These are phyloP conservation scores for Thymus mandschuricus DNA, from an alignment of 257 asterid species.

Conservation along the genomic window DNA sequence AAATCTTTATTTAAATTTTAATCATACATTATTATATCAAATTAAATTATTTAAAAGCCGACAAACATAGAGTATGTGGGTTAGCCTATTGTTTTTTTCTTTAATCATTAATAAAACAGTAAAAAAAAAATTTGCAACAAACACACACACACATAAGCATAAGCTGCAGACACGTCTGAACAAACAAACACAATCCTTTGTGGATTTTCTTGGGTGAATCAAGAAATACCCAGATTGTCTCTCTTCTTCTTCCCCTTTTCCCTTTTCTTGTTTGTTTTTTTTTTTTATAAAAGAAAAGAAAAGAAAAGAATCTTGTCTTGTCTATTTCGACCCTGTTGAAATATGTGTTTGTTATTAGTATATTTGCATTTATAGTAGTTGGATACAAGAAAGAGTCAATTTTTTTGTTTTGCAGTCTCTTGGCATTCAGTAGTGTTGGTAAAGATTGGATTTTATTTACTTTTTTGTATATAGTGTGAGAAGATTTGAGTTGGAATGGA, in stretches of 20 bases:
- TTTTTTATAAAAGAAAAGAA: too few relatives aligned
- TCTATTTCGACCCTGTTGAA: conserved; percentile 22
- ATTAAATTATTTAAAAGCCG: conserved; percentile 8
- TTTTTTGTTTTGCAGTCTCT: neutral
- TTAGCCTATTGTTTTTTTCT: conserved; percentile 27
- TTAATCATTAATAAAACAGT: conserved; percentile 19
- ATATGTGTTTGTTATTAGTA: conserved; percentile 8
- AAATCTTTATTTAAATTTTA: neutral
- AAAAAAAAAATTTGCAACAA: neutral
- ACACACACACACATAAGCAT: conserved; percentile 15
- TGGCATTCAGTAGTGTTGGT: neutral
- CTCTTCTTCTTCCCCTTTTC: neutral
- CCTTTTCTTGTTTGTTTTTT: neutral
- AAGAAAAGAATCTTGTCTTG: conserved; percentile 12
- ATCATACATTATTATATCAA: neutral
- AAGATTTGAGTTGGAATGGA: conserved; percentile 49
- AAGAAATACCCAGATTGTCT: conserved; percentile 33
- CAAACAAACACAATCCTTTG: neutral
- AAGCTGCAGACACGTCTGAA: conserved; percentile 10
- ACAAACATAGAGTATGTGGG: conserved; percentile 32
- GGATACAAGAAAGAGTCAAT: conserved; percentile 15
- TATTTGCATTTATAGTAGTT: conserved; percentile 6
- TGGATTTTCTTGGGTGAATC: conserved; percentile 25
- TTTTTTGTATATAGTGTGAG: neutral
- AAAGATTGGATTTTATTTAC: conserved; percentile 26